Conservation (phyloP, 441 rosid genomes). For the Heliophila coronopifolia region DNA sequence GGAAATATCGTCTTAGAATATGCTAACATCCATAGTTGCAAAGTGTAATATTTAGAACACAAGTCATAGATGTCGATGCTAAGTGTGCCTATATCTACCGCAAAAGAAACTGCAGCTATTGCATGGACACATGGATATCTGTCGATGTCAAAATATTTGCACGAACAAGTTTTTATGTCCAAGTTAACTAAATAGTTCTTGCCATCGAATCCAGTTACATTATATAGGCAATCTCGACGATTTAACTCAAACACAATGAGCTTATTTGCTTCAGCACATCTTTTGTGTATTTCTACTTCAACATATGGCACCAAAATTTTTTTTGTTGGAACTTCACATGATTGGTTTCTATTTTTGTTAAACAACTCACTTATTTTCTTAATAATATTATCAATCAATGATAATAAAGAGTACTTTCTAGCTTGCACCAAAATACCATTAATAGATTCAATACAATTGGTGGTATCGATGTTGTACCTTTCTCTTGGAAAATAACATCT, state of each 20-base stretch:
- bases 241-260: too few species aligned
- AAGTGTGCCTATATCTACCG: rapidly evolving
- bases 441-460: not conserved
- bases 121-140: not conserved
- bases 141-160: not conserved
- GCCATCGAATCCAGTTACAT: too few species aligned
- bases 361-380: not conserved
- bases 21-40: not conserved
- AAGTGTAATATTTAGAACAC: not conserved
- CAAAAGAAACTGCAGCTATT: not conserved
- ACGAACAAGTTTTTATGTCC: too few species aligned
- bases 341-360: too few species aligned
- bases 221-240: too few species aligned
- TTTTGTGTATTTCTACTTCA: too few species aligned
- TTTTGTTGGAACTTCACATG: too few species aligned
- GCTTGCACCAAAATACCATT: not conserved
- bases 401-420: not conserved
- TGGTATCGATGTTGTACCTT: not conserved
- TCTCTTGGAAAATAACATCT: not conserved
- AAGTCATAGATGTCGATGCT: not conserved
- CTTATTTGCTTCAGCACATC: too few species aligned
- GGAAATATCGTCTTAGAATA: not conserved
- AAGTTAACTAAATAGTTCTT: too few species aligned
- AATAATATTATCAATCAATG: not conserved
- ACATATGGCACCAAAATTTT: too few species aligned